Conservation (phyloP, 2,329 filamentous ascomycete genomes). For the Xylaria sp. region DNA sequence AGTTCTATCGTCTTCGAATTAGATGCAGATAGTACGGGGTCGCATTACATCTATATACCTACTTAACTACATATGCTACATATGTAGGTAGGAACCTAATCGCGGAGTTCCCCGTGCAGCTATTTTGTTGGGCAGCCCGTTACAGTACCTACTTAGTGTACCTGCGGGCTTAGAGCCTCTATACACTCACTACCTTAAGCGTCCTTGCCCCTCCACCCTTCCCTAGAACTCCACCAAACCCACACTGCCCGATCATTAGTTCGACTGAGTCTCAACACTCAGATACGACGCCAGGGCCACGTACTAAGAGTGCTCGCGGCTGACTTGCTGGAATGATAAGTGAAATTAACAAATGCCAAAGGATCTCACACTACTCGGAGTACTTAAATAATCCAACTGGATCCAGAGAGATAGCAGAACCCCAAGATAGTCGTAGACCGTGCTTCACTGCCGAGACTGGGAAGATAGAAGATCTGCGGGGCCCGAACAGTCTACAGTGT, state of each 20-base stretch:
- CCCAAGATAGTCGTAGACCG: conserved; percentile 10
- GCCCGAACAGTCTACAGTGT: background rate
- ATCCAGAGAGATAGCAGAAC: conserved; percentile 21
- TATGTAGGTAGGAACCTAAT: background rate
- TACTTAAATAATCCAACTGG: conserved; percentile 11
- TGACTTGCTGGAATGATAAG: conserved; percentile 28
- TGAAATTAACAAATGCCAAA: conserved; percentile 24
- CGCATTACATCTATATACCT: background rate
- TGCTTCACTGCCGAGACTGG: conserved; percentile 8
- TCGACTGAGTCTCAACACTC: conserved; percentile 8
- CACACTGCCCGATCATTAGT: conserved; percentile 21
- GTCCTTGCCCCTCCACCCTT: conserved; percentile 23
- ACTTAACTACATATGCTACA: too few species aligned
- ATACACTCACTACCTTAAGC: conserved; percentile 24
- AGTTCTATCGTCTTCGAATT: background rate
- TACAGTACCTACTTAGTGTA: too few species aligned
- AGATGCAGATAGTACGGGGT: background rate
- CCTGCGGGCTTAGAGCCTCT: too few species aligned
- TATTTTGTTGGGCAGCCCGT: background rate
- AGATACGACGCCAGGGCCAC: conserved; percentile 13
- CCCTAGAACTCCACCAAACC: background rate
- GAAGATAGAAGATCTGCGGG: conserved; percentile 25
- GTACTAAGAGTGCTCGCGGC: conserved; percentile 8
- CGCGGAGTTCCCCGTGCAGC: conserved; percentile 32
- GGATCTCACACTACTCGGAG: conserved; percentile 9